These are phyloP conservation scores for Leptographium wingfieldii DNA, from an alignment of 2,329 filamentous ascomycete genomes.

Conservation along the genomic window DNA sequence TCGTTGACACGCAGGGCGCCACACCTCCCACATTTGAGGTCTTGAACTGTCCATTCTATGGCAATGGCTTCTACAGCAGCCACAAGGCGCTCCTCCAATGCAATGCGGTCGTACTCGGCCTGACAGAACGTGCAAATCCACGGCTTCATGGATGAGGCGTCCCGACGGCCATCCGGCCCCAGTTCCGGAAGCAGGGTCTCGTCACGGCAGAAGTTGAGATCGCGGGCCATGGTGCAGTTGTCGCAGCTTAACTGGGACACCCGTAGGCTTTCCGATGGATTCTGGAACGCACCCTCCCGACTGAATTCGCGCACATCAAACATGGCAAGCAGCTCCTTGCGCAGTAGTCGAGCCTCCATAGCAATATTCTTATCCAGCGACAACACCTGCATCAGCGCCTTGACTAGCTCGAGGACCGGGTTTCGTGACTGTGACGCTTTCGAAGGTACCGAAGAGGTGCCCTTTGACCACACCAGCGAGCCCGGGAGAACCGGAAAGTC, in stretches of 20 bases:
- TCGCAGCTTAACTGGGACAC: conserved; percentile 72
- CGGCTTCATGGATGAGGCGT: conserved; percentile 23
- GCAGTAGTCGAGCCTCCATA: conserved; percentile 73
- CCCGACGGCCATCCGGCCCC: conserved; percentile 8
- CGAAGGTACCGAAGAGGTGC: not conserved
- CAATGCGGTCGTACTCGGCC: conserved; percentile 62
- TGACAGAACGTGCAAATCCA: conserved; percentile 74
- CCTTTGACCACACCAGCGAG: conserved; percentile 27
- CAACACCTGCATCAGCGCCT: conserved; percentile 83
- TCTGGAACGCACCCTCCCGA: conserved; percentile 73
- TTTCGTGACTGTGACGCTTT: conserved; percentile 35
- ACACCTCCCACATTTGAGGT: conserved; percentile 65
- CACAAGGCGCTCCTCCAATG: conserved; percentile 74
- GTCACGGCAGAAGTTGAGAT: conserved; percentile 87
- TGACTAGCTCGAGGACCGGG: conserved; percentile 81
- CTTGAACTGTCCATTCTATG: conserved; percentile 77
- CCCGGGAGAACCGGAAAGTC: conserved; percentile 70
- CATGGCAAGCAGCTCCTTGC: conserved; percentile 76
- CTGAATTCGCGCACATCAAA: conserved; percentile 95
- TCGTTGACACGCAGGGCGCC: conserved; percentile 73
- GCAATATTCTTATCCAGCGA: conserved; percentile 82
- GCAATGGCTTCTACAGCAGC: conserved; percentile 61
- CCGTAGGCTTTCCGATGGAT: conserved; percentile 65
- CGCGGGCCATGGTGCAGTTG: conserved; percentile 77
- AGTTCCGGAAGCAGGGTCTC: conserved; percentile 57